These are phyloP conservation scores for Auriscalpium vulgare DNA, from an alignment of 768 basidiomycete genomes.

Conservation along the genomic window DNA sequence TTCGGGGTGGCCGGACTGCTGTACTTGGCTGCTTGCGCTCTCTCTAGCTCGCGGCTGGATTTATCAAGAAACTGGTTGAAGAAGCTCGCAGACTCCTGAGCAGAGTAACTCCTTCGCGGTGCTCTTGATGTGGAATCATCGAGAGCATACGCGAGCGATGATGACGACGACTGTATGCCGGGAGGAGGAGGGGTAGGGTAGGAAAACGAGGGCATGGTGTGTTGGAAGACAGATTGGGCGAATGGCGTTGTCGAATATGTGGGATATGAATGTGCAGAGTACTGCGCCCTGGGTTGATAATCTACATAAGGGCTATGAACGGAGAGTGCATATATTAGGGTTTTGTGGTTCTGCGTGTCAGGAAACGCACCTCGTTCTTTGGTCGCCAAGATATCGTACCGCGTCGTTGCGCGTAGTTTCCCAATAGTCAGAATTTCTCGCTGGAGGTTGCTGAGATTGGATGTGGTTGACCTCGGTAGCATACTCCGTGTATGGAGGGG, in stretches of 20 bases:
- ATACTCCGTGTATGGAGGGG: constrained; percentile 62
- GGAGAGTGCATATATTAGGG: constrained; percentile 9
- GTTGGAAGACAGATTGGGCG: constrained; percentile 59
- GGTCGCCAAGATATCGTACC: constrained; percentile 48
- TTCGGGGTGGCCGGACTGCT: constrained; percentile 16
- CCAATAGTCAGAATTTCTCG: constrained; percentile 54
- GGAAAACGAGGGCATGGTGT: constrained; percentile 46
- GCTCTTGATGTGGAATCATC: constrained; percentile 34
- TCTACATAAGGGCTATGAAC: constrained; percentile 17
- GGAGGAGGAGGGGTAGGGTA: constrained; percentile 70
- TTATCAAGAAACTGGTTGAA: constrained; percentile 61
- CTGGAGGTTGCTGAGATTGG: constrained; percentile 36
- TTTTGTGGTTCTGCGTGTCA: background rate
- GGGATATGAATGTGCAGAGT: constrained; percentile 38
- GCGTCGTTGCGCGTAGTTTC: constrained; percentile 53
- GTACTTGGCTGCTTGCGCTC: constrained; percentile 19
- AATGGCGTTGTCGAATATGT: constrained; percentile 49
- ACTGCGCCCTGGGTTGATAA: constrained; percentile 31
- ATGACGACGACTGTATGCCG: constrained; percentile 55
- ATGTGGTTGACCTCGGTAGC: constrained; percentile 53
- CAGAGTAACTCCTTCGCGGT: constrained; percentile 29
- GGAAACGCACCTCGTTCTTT: constrained; percentile 16
- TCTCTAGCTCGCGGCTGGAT: constrained; percentile 37
- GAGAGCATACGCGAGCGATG: constrained; percentile 69
- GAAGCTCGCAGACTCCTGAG: constrained; percentile 55